A percentile compares a stretch with the other conserved stretches of the same genome.
Evolutionary conservation across 768 basidiomycete species (phyloP).

Genomic region (Xerocomus potaroensis): DNA sequence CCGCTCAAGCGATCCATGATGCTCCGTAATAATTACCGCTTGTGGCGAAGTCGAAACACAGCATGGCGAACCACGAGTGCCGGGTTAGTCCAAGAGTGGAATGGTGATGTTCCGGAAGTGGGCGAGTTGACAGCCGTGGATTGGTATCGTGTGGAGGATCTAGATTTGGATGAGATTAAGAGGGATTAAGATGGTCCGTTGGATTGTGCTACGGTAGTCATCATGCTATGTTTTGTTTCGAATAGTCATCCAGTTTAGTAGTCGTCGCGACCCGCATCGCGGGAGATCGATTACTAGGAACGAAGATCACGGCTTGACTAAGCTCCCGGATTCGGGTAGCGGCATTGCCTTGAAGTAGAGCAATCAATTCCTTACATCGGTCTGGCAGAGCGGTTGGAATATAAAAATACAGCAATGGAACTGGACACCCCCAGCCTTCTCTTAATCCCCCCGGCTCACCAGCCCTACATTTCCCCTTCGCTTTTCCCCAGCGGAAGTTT

Average conservation of each 20-base stretch:
- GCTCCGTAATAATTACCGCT: neutral
- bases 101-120: too few relatives aligned
- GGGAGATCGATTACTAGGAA: neutral
- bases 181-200: too few relatives aligned
- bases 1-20: slow-evolving; percentile 19
- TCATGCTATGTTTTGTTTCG: neutral
- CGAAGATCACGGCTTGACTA: neutral
- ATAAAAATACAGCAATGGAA: slow-evolving; percentile 17
- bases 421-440: neutral
- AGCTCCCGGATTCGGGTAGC: neutral
- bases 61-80: too few relatives aligned
- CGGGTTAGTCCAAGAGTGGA: too few relatives aligned
- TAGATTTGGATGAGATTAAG: too few relatives aligned
- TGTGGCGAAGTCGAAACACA: neutral
- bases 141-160: too few relatives aligned
- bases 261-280: neutral
- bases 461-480: neutral
- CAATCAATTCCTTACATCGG: neutral
- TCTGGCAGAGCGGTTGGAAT: neutral
- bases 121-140: too few relatives aligned
- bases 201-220: too few relatives aligned
- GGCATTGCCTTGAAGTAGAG: neutral
- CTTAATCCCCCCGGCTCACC: neutral
- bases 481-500: slow-evolving; percentile 2
- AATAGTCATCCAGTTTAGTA: slow-evolving; percentile 3